Evolutionary conservation across 139 green algal genomes (phyloP).

Genomic region (Ettlia oleoabundans): DNA sequence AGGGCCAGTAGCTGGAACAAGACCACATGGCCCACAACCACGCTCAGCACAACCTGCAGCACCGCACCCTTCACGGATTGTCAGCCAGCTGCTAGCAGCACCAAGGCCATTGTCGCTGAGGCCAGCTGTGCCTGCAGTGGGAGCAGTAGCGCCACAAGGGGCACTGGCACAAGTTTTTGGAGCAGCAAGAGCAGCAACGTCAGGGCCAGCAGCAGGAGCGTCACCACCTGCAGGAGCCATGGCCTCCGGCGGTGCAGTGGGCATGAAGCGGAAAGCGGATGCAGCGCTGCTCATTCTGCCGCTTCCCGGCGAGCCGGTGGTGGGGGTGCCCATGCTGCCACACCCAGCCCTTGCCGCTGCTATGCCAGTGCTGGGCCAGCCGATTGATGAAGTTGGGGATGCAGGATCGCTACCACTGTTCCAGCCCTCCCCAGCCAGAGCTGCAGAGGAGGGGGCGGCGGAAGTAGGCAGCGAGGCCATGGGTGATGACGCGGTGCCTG

Average conservation of each 20-base stretch:
- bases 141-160: neutral
- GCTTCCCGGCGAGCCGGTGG: neutral
- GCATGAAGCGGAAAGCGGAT: conserved; percentile 9
- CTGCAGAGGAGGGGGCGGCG: neutral
- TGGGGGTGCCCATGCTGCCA: conserved; percentile 16
- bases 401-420: conserved; percentile 1
- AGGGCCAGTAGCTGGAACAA: too few relatives aligned
- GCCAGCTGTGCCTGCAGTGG: neutral
- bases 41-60: too few relatives aligned
- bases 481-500: neutral
- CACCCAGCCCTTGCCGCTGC: neutral
- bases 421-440: neutral
- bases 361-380: neutral
- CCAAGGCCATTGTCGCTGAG: neutral
- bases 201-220: neutral
- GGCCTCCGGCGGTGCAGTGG: neutral
- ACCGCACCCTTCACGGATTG: too few relatives aligned
- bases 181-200: neutral
- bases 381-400: neutral
- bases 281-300: neutral
- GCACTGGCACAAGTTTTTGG: neutral
- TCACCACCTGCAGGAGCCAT: neutral
- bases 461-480: neutral
- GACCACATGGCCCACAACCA: too few relatives aligned
- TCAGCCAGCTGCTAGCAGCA: neutral